Evolutionary conservation across 192 early-diverging fungal genomes (phyloP).

Genomic region (Chytriomyces confervae): DNA sequence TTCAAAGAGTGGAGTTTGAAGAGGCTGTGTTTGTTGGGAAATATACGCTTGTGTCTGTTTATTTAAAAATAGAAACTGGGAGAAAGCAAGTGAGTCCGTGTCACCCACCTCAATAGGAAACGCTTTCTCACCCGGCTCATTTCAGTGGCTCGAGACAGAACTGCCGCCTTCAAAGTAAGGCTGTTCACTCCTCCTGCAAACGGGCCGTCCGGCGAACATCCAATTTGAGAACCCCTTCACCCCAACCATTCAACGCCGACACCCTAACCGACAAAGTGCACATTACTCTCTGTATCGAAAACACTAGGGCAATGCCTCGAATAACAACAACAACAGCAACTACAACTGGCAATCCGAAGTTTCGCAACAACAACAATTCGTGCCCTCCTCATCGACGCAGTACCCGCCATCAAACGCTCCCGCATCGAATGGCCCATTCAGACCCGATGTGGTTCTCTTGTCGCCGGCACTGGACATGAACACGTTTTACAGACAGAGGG

Average conservation of each 20-base stretch:
- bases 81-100: not conserved
- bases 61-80: not conserved
- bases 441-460: constrained; percentile 8
- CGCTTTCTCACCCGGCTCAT: not conserved
- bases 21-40: too few relatives aligned
- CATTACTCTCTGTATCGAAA: not conserved
- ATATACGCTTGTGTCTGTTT: too few relatives aligned
- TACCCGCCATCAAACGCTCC: constrained; percentile 2
- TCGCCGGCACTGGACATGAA: constrained; percentile 20
- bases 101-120: not conserved
- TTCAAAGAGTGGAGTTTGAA: too few relatives aligned
- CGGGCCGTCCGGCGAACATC: too few relatives aligned
- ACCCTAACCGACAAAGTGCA: not conserved
- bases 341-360: not conserved
- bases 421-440: not conserved
- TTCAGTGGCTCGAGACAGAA: constrained; percentile 24
- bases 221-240: too few relatives aligned
- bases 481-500: constrained; percentile 32
- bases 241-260: not conserved
- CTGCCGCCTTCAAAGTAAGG: constrained; percentile 23
- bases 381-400: not conserved
- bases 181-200: too few relatives aligned
- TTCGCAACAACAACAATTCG: not conserved
- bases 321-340: not conserved
- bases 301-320: not conserved